Base-by-base conservation (phyloP, 768 basidiomycete genomes). In the Suillus occidentalis region DNA sequence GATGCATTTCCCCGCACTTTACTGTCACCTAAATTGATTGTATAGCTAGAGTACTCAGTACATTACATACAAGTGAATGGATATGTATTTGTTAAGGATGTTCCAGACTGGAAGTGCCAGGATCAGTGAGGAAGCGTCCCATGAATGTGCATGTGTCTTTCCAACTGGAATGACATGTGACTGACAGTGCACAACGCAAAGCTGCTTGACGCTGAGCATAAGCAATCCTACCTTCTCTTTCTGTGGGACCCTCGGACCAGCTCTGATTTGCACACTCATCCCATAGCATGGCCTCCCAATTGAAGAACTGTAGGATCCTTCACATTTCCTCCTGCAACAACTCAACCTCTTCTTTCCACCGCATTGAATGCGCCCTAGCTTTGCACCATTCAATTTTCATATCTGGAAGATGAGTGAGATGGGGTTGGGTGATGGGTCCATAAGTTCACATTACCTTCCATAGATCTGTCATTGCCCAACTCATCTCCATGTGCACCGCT, bases 291-390 rank as follows among this genome's bases (percentile, higher is more conserved):
- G 25, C 65, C 9, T 66, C 18, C 65, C 65, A 66, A 1, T 40
- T 13, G 6, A 66, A 49, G 45, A 64, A 66, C 1, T 22, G 50
- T 25, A 66, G 6, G 14, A 67, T 53, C 16, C 65, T 28, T n/a
- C 43, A 12, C 65, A 66, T 66, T 28, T 67, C 66, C 64, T 67
- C 65, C 12, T 39, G 37, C 2, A 67, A 60, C 25, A 66, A 39
- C 28, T 60, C 39, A 28, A 66, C 60, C 53, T 67, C 66, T 52
- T 67, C 66, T n/a, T 34, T 49, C 66, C 66, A 67, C 5, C 53
- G 56, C 61, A 67, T 66, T 20, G 53, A 61, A 13, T 22, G 2
- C 16, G 65, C 67, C 28, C 61, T 36, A 18, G 61, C 52, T 43
- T 61, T 65, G 25, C 60, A 61, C 61, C 64, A 65, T 20, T 65